Evolutionary conservation across 1,139 yeast genomes (phyloP).

Genomic region (Scheffersomyces parashehatae): DNA sequence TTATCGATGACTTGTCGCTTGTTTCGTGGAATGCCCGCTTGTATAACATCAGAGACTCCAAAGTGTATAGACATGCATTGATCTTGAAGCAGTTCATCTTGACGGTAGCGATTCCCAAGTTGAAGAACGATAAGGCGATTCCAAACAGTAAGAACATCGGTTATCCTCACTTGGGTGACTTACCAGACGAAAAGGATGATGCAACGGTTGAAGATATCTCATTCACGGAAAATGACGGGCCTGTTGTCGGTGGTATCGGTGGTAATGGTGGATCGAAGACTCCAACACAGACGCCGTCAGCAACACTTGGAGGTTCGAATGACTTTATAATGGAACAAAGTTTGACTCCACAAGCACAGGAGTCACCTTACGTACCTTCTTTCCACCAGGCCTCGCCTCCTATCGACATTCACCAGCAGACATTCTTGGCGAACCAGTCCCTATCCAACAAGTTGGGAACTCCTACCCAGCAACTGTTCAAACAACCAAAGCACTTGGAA

Average conservation of each 20-base stretch:
- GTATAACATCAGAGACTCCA: constrained; percentile 71
- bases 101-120: constrained; percentile 55
- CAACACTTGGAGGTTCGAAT: background rate
- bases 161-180: constrained; percentile 74
- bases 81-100: constrained; percentile 64
- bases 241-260: too few relatives aligned
- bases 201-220: constrained; percentile 12
- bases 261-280: too few relatives aligned
- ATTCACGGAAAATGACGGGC: constrained; percentile 5
- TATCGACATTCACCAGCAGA: background rate
- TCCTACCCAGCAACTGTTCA: constrained; percentile 4
- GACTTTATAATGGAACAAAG: constrained; percentile 4
- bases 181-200: constrained; percentile 54
- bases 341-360: constrained; percentile 8
- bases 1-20: constrained; percentile 75
- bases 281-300: too few relatives aligned
- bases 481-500: constrained; percentile 33
- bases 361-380: constrained; percentile 7
- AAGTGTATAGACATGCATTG: constrained; percentile 70
- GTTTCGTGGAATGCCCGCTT: constrained; percentile 88
- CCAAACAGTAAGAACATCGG: constrained; percentile 43
- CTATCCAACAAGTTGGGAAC: constrained; percentile 4
- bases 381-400: constrained; percentile 2
- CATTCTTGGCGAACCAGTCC: constrained; percentile 3
- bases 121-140: constrained; percentile 42